Conservation (phyloP, 2,329 filamentous ascomycete species). For the Penicillium sp. region DNA sequence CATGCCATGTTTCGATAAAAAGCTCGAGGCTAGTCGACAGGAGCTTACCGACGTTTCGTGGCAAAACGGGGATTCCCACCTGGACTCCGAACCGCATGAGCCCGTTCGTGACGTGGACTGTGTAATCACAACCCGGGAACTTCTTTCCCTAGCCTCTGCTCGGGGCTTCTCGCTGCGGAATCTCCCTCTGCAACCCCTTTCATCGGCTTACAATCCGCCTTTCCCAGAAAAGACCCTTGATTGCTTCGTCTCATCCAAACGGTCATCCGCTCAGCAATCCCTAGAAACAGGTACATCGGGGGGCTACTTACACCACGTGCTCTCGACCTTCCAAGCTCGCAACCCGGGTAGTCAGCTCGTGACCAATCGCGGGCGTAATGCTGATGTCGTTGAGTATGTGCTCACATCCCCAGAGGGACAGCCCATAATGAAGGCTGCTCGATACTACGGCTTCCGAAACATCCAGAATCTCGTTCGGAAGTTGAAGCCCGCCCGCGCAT, state of each 20-base stretch:
- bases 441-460: conserved; percentile 96
- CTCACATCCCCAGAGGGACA: conserved; percentile 56
- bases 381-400: conserved; percentile 82
- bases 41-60: conserved; percentile 82
- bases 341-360: conserved; percentile 69
- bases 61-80: conserved; percentile 38
- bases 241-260: conserved; percentile 67
- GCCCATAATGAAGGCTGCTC: conserved; percentile 69
- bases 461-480: conserved; percentile 96
- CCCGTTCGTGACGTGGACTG: conserved; percentile 86
- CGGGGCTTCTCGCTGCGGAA: conserved; percentile 71
- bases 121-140: conserved; percentile 93
- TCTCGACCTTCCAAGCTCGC: conserved; percentile 66
- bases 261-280: conserved; percentile 37
- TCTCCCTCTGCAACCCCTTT: conserved; percentile 58
- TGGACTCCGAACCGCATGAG: conserved; percentile 33
- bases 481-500: conserved; percentile 73
- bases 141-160: conserved; percentile 81
- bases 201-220: conserved; percentile 44
- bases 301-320: conserved; percentile 80
- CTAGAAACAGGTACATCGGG: conserved; percentile 72
- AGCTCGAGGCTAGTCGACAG: conserved; percentile 88
- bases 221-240: conserved; percentile 72
- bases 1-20: conserved; percentile 99
- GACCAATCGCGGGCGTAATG: conserved; percentile 73